A percentile compares a stretch with the other conserved stretches of the same genome.
phyloP scores from a whole-genome alignment of 2,329 filamentous ascomycete species.

The Polychaeton citri region DNA sequence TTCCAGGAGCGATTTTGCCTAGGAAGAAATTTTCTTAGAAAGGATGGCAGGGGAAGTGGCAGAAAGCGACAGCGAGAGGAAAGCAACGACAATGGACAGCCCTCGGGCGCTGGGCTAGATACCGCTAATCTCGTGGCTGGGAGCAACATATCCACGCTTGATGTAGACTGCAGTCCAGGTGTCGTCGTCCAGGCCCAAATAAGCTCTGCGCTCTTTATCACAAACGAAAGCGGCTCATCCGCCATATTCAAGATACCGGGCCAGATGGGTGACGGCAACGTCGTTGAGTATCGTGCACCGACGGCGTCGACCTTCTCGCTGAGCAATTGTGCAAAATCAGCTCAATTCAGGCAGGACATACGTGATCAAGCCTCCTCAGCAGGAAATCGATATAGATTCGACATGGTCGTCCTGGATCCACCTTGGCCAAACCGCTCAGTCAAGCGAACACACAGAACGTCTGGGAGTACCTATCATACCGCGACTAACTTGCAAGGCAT shows the following conservation, averaged over 20 bases:
- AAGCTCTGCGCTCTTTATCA: no score
- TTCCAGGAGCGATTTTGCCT: constrained; percentile 3
- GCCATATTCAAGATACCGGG: no score
- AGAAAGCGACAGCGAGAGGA: constrained; percentile 2
- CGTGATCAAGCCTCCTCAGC: constrained; percentile 22
- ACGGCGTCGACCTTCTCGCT: constrained; percentile 36
- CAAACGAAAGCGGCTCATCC: background rate
- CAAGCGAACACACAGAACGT: constrained; percentile 38
- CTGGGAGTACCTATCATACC: constrained; percentile 23
- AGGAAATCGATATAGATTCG: constrained; percentile 40
- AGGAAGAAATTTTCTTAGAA: background rate
- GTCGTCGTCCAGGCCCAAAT: no score
- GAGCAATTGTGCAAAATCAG: constrained; percentile 29
- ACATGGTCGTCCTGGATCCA: constrained; percentile 60
- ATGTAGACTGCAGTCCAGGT: no score
- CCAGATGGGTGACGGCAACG: no score
- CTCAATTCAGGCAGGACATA: constrained; percentile 25
- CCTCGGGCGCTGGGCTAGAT: no score
- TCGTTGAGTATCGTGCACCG: constrained; percentile 29
- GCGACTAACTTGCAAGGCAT: constrained; percentile 29
- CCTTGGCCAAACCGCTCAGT: constrained; percentile 73
- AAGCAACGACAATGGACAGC: no score
- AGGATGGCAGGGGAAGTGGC: background rate
- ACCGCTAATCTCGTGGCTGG: no score
- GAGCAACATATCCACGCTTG: no score